A percentile compares a stretch with the other conserved stretches of the same genome.
Evolutionary conservation across 2,329 filamentous ascomycete species (phyloP).

Genomic region (Harringtonia aguacate): DNA sequence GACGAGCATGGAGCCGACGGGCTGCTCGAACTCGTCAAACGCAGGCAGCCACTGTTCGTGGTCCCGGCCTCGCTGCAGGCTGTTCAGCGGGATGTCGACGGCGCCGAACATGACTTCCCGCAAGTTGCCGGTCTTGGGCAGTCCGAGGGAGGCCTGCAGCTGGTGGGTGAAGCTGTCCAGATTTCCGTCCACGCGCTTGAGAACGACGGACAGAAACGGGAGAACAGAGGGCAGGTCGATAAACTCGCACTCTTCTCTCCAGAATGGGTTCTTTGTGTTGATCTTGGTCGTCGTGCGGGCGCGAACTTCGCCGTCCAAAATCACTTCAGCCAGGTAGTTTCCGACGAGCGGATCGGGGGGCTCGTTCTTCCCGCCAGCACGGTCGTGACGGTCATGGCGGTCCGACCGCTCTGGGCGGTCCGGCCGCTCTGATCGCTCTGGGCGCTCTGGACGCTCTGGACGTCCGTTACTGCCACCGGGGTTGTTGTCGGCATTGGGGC

Average conservation of each 20-base stretch:
- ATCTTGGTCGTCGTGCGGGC: constrained; percentile 63
- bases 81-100: constrained; percentile 74
- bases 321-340: constrained; percentile 70
- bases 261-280: constrained; percentile 66
- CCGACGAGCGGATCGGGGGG: constrained; percentile 41
- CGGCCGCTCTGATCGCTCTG: not conserved
- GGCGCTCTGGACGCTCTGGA: constrained; percentile 6
- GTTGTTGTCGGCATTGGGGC: constrained; percentile 12
- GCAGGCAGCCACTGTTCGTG: constrained; percentile 84
- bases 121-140: constrained; percentile 29
- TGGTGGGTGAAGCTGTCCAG: constrained; percentile 34
- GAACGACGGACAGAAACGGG: constrained; percentile 57
- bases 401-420: constrained; percentile 5
- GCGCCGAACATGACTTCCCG: constrained; percentile 52
- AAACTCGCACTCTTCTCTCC: constrained; percentile 74
- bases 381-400: constrained; percentile 19
- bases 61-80: constrained; percentile 66
- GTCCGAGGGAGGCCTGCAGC: constrained; percentile 29
- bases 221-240: constrained; percentile 58
- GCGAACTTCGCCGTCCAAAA: constrained; percentile 69
- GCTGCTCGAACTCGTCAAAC: constrained; percentile 62
- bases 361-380: constrained; percentile 17
- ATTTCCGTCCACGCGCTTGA: constrained; percentile 54
- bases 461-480: not conserved
- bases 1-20: constrained; percentile 74